Percentiles rank a stretch among this genome's conserved stretches.
phyloP scores from a whole-genome alignment of 805 yeast species.

The Saccharomycopsis malanga region DNA sequence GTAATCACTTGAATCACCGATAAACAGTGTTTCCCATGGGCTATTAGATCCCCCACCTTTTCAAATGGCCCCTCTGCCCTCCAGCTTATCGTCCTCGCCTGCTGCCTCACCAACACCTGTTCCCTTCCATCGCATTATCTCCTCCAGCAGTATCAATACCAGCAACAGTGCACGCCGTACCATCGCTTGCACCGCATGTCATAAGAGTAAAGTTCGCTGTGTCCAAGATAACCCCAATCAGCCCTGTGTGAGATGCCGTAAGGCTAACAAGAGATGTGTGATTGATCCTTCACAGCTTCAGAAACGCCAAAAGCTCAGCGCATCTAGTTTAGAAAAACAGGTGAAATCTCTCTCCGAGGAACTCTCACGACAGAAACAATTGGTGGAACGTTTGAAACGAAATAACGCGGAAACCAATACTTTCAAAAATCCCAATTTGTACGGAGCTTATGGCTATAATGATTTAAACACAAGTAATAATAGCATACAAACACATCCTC shows the following conservation, averaged over 20 bases:
- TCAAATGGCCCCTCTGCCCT: too few species aligned
- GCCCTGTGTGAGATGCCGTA: slow-evolving; percentile 69
- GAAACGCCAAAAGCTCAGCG: slow-evolving; percentile 2
- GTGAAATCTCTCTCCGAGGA: slow-evolving; percentile 25
- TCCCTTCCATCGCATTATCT: too few species aligned
- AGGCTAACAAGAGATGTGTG: slow-evolving; percentile 56
- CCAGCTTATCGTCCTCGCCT: too few species aligned
- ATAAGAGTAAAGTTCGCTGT: slow-evolving; percentile 77
- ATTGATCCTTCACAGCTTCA: slow-evolving; percentile 48
- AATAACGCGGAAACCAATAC: slow-evolving; percentile 3
- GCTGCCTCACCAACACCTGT: too few species aligned
- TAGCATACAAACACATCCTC: too few species aligned
- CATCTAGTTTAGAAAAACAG: neutral
- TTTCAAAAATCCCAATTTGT: neutral
- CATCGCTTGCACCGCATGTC: slow-evolving; percentile 70
- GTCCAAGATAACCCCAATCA: slow-evolving; percentile 53
- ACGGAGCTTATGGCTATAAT: too few species aligned
- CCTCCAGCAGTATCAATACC: too few species aligned
- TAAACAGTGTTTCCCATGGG: too few species aligned
- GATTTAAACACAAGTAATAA: too few species aligned
- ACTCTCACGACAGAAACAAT: slow-evolving; percentile 38
- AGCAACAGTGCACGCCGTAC: too few species aligned
- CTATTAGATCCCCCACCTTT: too few species aligned
- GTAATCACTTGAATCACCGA: too few species aligned
- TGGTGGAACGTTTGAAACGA: slow-evolving; percentile 26